These are phyloP conservation scores for Pichia cephalocereana DNA, from an alignment of 805 yeast genomes.

Conservation along the genomic window DNA sequence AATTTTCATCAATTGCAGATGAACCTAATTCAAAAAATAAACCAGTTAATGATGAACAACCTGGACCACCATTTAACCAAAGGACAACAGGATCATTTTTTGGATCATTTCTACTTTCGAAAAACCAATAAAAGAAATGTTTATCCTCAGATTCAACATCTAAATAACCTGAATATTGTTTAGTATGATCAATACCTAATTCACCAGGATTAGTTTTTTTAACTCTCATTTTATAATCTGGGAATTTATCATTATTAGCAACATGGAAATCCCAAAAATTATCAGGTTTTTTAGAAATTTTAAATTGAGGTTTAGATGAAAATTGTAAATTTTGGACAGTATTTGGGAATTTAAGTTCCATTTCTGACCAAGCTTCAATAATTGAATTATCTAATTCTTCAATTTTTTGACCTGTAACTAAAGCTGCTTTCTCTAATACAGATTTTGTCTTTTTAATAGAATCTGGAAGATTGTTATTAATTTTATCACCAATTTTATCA, in stretches of 20 bases:
- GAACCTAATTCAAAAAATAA: constrained; percentile 90
- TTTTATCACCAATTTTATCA: not conserved
- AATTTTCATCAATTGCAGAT: constrained; percentile 52
- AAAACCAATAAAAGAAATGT: constrained; percentile 89
- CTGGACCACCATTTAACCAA: constrained; percentile 96
- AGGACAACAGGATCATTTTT: constrained; percentile 72
- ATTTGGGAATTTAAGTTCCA: constrained; percentile 53
- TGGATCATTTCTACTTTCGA: constrained; percentile 87
- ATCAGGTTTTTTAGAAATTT: constrained; percentile 25
- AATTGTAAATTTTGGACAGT: constrained; percentile 41
- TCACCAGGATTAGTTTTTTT: constrained; percentile 38
- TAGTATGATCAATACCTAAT: constrained; percentile 51
- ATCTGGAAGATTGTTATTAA: not conserved
- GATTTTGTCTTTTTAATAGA: constrained; percentile 11
- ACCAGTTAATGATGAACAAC: constrained; percentile 88
- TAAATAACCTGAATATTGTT: constrained; percentile 67
- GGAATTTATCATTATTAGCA: constrained; percentile 24
- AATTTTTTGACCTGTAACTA: constrained; percentile 41
- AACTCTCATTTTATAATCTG: constrained; percentile 41
- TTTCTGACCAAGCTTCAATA: constrained; percentile 51
- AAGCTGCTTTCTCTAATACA: constrained; percentile 36
- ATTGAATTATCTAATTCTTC: constrained; percentile 41
- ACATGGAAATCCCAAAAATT: constrained; percentile 29
- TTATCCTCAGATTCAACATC: constrained; percentile 63
- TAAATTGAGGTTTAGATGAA: constrained; percentile 40